Base-by-base conservation (phyloP, 495 filamentous ascomycete genomes). In the Aspergillus bertholletiae region DNA sequence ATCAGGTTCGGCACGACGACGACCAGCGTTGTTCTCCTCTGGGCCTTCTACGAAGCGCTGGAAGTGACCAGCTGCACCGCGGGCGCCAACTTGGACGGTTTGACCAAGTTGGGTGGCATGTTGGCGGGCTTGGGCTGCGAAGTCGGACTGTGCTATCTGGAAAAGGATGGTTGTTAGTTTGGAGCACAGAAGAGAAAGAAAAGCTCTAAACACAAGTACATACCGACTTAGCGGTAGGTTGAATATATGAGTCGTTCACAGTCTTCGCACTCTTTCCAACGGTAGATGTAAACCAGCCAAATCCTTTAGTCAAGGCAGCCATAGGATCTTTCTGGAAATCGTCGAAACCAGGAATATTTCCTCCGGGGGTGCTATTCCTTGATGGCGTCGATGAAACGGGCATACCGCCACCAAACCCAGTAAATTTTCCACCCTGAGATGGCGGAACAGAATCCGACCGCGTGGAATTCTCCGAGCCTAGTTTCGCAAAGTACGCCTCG, bases 281-380 rank as follows among this genome's bases (percentile, higher is more conserved):
- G 28, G 89, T 87, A 12, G 80, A 84, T 17, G 89, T 81, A 59
- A 98, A 93, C 88, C 95, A 97, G 2, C 95, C 92, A 61, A 97
- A 92, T 6, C 94, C 88, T 73, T 96, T 97, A 23, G 82, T 90
- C 61, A 98, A 66, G 44, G 92, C 90, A 0, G 83, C 92, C 53
- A 97, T 79, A 2, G 95, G 92, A 69, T 98, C 94, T 59, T 87
- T 88, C 70, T 93, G 89, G 59, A 97, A 83, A 32, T 96, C 92
- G 50, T 95, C 87, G 21, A 92, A 68, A 1, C 81, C 83, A 0
- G 86, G 89, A 17, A 86, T 61, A 0, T 53, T 68, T 6, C 60
- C 71, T n/a, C 72, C 74, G 12, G 2, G 66, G 67, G 12, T 57
- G n/a, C n/a, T n/a, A 50, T 23, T 41, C 47, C 28, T 17, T 52